Evolutionary conservation across 345 rosid genomes (phyloP), one percentile per base, ranked within the genome.

Genomic region (Mercurialis annua): DNA sequence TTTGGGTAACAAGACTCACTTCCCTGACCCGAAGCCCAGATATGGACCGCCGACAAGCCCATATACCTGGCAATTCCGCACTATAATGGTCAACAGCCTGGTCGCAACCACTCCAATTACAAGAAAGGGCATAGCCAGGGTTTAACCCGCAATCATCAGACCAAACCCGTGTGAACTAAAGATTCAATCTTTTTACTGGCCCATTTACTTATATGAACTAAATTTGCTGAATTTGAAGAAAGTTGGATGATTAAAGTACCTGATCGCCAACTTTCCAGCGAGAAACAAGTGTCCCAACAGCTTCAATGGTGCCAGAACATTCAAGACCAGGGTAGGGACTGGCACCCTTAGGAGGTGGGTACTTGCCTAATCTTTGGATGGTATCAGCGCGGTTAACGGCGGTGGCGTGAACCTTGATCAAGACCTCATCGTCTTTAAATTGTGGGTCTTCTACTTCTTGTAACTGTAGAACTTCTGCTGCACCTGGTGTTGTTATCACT

Each of bases 331-430:
- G 96, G 71, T 80, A 80, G 26, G 84, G 78, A 58, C 98, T 92
- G 29, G 87, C 77, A 10, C 86, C 98, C 53, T 86, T 81, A 4
- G 98, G 96, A n/a, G 93, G 92, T 16, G 87, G 59, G 74, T 90
- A 85, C 43, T 58, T 68, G 76, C 97, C 98, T 54, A 73, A 81
- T 43, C 98, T 76, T 66, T 92, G 97, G 23, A 82, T 46, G 17
- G 87, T 87, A 73, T 92, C 98, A 6, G 96, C 91, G 2, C 92
- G 77, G 79, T 90, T 92, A 26, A 92, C 64, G 34, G 93, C 97
- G 44, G 96, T 80, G 59, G 98, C 88, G 23, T 69, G 86, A 21
- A 90, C 84, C 68, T 78, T 85, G 75, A 93, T 77, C 49, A 90
- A 76, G 58, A 93, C 92, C 51, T 93, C 88, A 20, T 80, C 90